These are phyloP conservation scores for Marvania coccoides DNA, from an alignment of 139 green algal genomes.

Conservation along the genomic window DNA sequence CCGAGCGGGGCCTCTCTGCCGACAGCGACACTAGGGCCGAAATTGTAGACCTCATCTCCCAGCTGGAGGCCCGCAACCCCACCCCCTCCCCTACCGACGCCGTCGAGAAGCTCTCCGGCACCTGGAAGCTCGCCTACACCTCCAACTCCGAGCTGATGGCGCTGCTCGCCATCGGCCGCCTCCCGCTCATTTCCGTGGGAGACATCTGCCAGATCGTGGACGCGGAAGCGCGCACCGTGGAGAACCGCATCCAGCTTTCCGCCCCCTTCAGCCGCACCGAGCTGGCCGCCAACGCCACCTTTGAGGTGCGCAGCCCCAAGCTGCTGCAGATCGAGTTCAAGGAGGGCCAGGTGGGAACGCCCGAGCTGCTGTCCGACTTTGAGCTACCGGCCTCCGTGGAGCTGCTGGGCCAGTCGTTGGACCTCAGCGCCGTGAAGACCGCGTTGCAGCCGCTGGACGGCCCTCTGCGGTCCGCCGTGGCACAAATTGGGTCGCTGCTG, in stretches of 20 bases:
- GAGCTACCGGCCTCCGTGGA: slow-evolving; percentile 55
- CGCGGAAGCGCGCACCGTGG: slow-evolving; percentile 37
- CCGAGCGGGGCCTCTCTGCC: slow-evolving; percentile 67
- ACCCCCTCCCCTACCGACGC: slow-evolving; percentile 60
- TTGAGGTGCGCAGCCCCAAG: slow-evolving; percentile 79
- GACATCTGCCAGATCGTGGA: slow-evolving; percentile 83
- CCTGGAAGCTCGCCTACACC: slow-evolving; percentile 88
- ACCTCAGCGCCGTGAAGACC: slow-evolving; percentile 46
- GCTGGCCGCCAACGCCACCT: slow-evolving; percentile 56
- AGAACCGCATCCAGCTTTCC: slow-evolving; percentile 65
- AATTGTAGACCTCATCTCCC: slow-evolving; percentile 86
- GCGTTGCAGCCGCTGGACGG: slow-evolving; percentile 26
- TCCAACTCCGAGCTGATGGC: slow-evolving; percentile 72
- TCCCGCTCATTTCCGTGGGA: slow-evolving; percentile 78
- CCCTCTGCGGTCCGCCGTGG: slow-evolving; percentile 7
- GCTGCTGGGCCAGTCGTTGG: slow-evolving; percentile 67
- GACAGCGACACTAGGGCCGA: slow-evolving; percentile 63
- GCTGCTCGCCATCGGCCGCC: slow-evolving; percentile 62
- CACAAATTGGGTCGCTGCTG: slow-evolving; percentile 36
- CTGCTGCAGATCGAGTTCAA: slow-evolving; percentile 73
- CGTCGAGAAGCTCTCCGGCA: slow-evolving; percentile 44
- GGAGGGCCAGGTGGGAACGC: slow-evolving; percentile 50
- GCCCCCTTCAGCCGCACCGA: slow-evolving; percentile 46
- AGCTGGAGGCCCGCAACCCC: slow-evolving; percentile 87
- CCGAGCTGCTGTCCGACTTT: slow-evolving; percentile 61